A percentile compares a stretch with the other conserved stretches of the same genome.
Evolutionary conservation across 495 filamentous ascomycete genomes (phyloP).

Genomic region (Penicillium lagena): DNA sequence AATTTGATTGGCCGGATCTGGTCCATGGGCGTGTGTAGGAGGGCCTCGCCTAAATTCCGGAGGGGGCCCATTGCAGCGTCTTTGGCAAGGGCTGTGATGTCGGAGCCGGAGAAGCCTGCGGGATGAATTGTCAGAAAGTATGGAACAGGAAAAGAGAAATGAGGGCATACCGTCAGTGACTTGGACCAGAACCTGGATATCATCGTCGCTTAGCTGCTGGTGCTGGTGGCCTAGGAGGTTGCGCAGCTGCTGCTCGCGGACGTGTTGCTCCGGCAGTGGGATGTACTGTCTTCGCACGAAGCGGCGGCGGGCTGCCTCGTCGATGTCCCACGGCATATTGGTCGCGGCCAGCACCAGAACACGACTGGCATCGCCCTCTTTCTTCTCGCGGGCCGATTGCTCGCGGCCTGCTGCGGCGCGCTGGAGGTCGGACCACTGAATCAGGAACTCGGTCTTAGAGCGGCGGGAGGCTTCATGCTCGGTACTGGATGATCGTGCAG

Average conservation of each 20-base stretch:
- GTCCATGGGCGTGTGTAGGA: constrained; percentile 87
- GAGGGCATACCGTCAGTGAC: constrained; percentile 72
- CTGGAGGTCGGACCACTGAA: constrained; percentile 94
- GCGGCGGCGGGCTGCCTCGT: constrained; percentile 85
- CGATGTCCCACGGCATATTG: constrained; percentile 96
- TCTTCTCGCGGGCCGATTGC: constrained; percentile 57
- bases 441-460: constrained; percentile 97
- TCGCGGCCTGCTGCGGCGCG: constrained; percentile 86
- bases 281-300: constrained; percentile 97
- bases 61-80: constrained; percentile 98
- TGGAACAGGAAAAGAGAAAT: not conserved
- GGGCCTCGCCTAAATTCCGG: constrained; percentile 80
- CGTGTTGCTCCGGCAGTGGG: constrained; percentile 78
- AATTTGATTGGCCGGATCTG: constrained; percentile 84
- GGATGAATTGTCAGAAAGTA: not conserved
- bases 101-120: constrained; percentile 89
- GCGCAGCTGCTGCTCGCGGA: constrained; percentile 68
- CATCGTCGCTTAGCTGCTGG: constrained; percentile 65
- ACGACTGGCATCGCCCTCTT: constrained; percentile 75
- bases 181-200: constrained; percentile 70
- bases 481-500: constrained; percentile 70
- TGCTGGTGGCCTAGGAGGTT: constrained; percentile 81
- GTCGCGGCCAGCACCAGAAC: constrained; percentile 94
- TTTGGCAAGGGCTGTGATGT: constrained; percentile 95
- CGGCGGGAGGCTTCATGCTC: constrained; percentile 91